Conservation (phyloP, 768 basidiomycete species). For the Lyophyllum shimeji region DNA sequence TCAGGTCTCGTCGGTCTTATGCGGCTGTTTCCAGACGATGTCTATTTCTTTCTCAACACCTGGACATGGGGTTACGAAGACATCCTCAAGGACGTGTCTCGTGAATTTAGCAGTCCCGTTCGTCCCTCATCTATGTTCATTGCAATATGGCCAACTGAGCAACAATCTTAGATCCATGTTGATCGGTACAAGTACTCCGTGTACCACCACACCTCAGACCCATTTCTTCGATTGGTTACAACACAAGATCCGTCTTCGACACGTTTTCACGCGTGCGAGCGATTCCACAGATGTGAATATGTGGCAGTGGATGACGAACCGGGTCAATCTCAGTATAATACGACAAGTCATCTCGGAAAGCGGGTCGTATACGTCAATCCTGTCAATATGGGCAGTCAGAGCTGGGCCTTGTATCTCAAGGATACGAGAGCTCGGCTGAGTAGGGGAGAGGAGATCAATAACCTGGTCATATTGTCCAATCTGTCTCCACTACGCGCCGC, state of each 20-base stretch:
- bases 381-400: constrained; percentile 60
- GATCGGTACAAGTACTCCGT: constrained; percentile 85
- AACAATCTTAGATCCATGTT: constrained; percentile 67
- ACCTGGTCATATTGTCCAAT: constrained; percentile 49
- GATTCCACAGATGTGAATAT: constrained; percentile 68
- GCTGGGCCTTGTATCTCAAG: constrained; percentile 48
- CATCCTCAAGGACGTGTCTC: constrained; percentile 72
- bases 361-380: constrained; percentile 86
- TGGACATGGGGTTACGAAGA: constrained; percentile 99
- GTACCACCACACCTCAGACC: constrained; percentile 57
- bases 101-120: constrained; percentile 65
- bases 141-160: background rate
- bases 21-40: constrained; percentile 57
- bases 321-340: constrained; percentile 22
- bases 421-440: constrained; percentile 39
- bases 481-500: background rate
- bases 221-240: constrained; percentile 57
- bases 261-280: constrained; percentile 94
- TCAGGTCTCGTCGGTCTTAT: constrained; percentile 70
- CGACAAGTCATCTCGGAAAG: constrained; percentile 44
- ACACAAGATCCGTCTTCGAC: constrained; percentile 61
- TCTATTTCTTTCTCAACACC: constrained; percentile 83
- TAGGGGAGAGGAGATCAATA: constrained; percentile 46
- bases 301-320: constrained; percentile 46
- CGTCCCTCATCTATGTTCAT: constrained; percentile 1